Evolutionary conservation across 352 stramenopile genomes (phyloP), one percentile per base, ranked within the genome.

Genomic region (Globisporangium paddicum): DNA sequence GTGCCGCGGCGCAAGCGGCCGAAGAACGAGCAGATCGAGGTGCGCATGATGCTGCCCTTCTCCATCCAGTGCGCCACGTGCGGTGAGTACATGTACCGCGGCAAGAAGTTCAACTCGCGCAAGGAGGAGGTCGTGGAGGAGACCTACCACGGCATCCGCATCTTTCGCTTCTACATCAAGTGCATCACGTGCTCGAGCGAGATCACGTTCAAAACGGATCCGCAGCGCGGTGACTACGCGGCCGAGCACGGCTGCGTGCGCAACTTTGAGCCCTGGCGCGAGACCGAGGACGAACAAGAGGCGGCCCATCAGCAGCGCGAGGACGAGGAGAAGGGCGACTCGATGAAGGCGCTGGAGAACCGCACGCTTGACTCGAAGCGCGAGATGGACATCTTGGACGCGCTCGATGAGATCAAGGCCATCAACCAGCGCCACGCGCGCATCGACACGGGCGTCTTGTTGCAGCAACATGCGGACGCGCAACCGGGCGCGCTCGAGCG

Each of bases 1-100:
- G 85, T 99, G 52, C 96, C 96, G 8, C 79, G 89, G 10, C 82
- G 87, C 28, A 98, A 98, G 72, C 95, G 92, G 28, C 85, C 89
- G 40, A 93, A 97, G 72, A 98, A 98, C 68, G 94, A 98, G 82
- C 93, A 98, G 66, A 88, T 98, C 13, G 87, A 97, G 61, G 93
- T 99, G 45, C 96, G 97, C 38, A 99, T 99, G 96, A 99, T 99
- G 97, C 79, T 99, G 47, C 97, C 97, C 35, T 99, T 99, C 78
- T 97, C 86, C 18, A 88, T 99, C 53, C 96, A 99, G 66, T 99
- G 97, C 75, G 87, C 73, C 41, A 98, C 88, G 9, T 99, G 97
- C 62, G 94, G 93, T 51, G 96, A 98, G 64, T 99, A 99, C 76
- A 98, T 99, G 87, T 99, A 99, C 75, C 90, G 93, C 23, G 97